phyloP scores from a whole-genome alignment of 345 rosid genomes.

The Aquilaria malaccensis region DNA sequence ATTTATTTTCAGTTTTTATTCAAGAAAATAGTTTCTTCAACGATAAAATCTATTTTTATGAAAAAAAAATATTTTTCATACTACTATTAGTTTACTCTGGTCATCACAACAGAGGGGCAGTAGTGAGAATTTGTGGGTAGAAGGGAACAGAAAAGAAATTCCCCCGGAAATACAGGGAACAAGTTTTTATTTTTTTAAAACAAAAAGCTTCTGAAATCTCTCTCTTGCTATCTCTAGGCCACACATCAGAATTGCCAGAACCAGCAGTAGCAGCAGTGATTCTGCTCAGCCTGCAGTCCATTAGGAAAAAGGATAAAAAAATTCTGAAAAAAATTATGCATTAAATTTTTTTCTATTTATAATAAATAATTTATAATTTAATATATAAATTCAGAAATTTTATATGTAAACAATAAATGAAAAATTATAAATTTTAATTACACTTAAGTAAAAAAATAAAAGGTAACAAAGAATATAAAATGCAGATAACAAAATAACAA shows the following conservation, averaged over 20 bases:
- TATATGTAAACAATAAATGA: too few relatives aligned
- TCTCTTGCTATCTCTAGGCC: conserved; percentile 24
- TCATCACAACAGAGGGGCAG: conserved; percentile 15
- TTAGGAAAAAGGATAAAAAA: conserved; percentile 9
- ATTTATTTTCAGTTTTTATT: not conserved
- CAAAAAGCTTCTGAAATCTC: conserved; percentile 1
- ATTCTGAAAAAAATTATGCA: not conserved
- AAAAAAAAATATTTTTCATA: not conserved
- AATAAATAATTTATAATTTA: not conserved
- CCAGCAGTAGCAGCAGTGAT: conserved; percentile 29
- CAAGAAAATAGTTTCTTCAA: not conserved
- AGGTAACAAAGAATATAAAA: too few relatives aligned
- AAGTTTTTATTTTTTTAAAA: not conserved
- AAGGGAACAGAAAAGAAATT: conserved; percentile 59
- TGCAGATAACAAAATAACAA: too few relatives aligned
- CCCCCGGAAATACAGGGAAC: conserved; percentile 50
- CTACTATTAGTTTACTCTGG: not conserved
- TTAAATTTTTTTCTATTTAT: not conserved
- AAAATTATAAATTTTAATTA: too few relatives aligned
- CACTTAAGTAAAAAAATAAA: too few relatives aligned
- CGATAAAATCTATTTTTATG: not conserved
- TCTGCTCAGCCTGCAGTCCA: conserved; percentile 20
- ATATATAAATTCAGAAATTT: too few relatives aligned
- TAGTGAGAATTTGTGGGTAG: conserved; percentile 28
- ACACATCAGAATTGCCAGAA: conserved; percentile 47